A percentile compares a stretch with the other conserved stretches of the same genome.
These are phyloP conservation scores for Cordyceps javanica DNA, from an alignment of 2,329 filamentous ascomycete genomes.

Conservation along the genomic window DNA sequence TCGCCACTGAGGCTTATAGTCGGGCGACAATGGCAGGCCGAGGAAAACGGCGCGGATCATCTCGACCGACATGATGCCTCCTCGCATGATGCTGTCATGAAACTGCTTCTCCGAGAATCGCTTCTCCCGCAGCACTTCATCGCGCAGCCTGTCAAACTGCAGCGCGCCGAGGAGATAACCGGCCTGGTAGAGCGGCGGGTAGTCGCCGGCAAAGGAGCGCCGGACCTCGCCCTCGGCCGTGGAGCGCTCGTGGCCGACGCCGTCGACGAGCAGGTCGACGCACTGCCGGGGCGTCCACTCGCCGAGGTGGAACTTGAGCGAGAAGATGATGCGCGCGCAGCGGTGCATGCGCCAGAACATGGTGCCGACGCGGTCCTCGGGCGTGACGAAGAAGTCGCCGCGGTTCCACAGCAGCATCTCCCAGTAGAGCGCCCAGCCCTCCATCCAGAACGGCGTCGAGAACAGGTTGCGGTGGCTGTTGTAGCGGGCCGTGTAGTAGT, in stretches of 20 bases:
- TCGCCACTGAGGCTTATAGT: slow-evolving; percentile 43
- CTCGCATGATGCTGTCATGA: slow-evolving; percentile 45
- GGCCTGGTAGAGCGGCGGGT: slow-evolving; percentile 52
- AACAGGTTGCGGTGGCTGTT: slow-evolving; percentile 47
- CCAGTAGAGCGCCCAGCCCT: slow-evolving; percentile 59
- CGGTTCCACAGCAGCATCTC: slow-evolving; percentile 52
- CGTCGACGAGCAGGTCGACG: slow-evolving; percentile 49
- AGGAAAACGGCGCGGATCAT: slow-evolving; percentile 43
- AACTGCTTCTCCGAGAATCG: slow-evolving; percentile 45
- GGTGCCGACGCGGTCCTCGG: slow-evolving; percentile 50
- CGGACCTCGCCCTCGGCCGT: slow-evolving; percentile 57
- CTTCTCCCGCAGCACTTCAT: slow-evolving; percentile 37
- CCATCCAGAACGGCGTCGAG: slow-evolving; percentile 51
- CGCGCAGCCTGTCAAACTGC: slow-evolving; percentile 45
- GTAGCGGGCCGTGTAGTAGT: slow-evolving; percentile 40
- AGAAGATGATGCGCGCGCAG: slow-evolving; percentile 53
- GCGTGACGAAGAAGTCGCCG: slow-evolving; percentile 41
- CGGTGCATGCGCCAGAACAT: slow-evolving; percentile 60
- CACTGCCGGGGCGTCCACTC: slow-evolving; percentile 47
- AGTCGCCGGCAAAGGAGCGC: slow-evolving; percentile 49
- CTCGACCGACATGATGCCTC: slow-evolving; percentile 50
- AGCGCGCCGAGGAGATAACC: slow-evolving; percentile 55
- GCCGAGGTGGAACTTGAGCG: slow-evolving; percentile 51
- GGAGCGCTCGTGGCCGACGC: slow-evolving; percentile 52
- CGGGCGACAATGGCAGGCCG: slow-evolving; percentile 31